Percentiles rank a stretch among this genome's conserved stretches.
phyloP scores from a whole-genome alignment of 1,284 basidiomycete genomes.

The Singerocomus inundabilis region DNA sequence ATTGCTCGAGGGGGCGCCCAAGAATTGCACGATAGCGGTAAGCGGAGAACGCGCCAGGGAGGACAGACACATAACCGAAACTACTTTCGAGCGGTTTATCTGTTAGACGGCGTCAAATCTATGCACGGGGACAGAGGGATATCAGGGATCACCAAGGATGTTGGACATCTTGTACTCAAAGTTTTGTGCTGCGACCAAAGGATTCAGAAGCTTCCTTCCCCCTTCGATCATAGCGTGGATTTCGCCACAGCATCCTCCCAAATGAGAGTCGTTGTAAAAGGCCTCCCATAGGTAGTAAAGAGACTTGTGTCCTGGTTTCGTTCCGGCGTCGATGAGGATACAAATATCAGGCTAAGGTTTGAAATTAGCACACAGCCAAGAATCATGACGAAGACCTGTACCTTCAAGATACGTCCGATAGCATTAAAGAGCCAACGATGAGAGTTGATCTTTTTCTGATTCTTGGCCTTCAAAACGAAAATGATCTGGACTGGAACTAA shows the following conservation, averaged over 20 bases:
- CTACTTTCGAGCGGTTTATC: slow-evolving; percentile 93
- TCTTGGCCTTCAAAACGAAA: slow-evolving; percentile 93
- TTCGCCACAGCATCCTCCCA: slow-evolving; percentile 87
- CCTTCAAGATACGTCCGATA: slow-evolving; percentile 80
- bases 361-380: neutral
- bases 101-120: slow-evolving; percentile 25
- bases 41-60: slow-evolving; percentile 96
- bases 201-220: slow-evolving; percentile 90
- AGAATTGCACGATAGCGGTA: slow-evolving; percentile 91
- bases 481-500: slow-evolving; percentile 96
- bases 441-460: slow-evolving; percentile 97
- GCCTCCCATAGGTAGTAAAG: slow-evolving; percentile 98
- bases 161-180: slow-evolving; percentile 99
- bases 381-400: slow-evolving; percentile 26
- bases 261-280: slow-evolving; percentile 72
- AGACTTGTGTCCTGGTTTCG: slow-evolving; percentile 94
- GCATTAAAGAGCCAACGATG: slow-evolving; percentile 99
- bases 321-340: slow-evolving; percentile 91
- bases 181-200: slow-evolving; percentile 93
- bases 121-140: neutral
- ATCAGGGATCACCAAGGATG: slow-evolving; percentile 68
- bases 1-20: slow-evolving; percentile 92
- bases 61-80: slow-evolving; percentile 94
- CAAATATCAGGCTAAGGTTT: slow-evolving; percentile 79
- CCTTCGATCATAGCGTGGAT: slow-evolving; percentile 94